phyloP scores from a whole-genome alignment of 1,139 yeast species.

The Scheffersomyces lignicola region DNA sequence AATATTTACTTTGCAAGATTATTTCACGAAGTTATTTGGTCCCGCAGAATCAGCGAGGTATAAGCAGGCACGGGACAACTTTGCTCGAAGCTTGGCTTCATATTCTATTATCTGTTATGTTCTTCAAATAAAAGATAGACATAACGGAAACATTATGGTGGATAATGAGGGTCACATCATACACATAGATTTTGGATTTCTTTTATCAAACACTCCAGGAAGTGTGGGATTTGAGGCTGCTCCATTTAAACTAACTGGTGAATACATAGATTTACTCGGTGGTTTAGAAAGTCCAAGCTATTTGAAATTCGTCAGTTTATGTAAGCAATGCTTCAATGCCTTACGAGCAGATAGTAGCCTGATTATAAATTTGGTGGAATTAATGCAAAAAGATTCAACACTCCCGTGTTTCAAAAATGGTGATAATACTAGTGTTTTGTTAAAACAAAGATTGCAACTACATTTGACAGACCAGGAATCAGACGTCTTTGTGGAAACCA shows the following conservation, averaged over 20 bases:
- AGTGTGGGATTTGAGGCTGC: constrained; percentile 97
- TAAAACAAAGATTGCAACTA: constrained; percentile 78
- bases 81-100: constrained; percentile 82
- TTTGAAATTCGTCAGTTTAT: constrained; percentile 54
- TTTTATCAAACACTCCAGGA: constrained; percentile 92
- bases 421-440: constrained; percentile 71
- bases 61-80: constrained; percentile 75
- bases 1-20: constrained; percentile 73
- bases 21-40: constrained; percentile 76
- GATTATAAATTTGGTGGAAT: constrained; percentile 76
- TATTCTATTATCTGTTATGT: constrained; percentile 87
- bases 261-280: constrained; percentile 84
- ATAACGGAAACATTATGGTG: constrained; percentile 92
- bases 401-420: constrained; percentile 93
- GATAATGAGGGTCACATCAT: constrained; percentile 94
- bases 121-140: constrained; percentile 91
- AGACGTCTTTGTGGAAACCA: constrained; percentile 72
- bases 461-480: constrained; percentile 72
- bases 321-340: constrained; percentile 72
- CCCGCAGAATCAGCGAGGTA: constrained; percentile 49
- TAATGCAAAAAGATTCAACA: constrained; percentile 89
- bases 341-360: constrained; percentile 72
- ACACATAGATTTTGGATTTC: constrained; percentile 94
- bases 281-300: constrained; percentile 66
- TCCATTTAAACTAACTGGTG: constrained; percentile 87